Evolutionary conservation across 139 green algal genomes (phyloP).

Genomic region (Nannochloris sp.): DNA sequence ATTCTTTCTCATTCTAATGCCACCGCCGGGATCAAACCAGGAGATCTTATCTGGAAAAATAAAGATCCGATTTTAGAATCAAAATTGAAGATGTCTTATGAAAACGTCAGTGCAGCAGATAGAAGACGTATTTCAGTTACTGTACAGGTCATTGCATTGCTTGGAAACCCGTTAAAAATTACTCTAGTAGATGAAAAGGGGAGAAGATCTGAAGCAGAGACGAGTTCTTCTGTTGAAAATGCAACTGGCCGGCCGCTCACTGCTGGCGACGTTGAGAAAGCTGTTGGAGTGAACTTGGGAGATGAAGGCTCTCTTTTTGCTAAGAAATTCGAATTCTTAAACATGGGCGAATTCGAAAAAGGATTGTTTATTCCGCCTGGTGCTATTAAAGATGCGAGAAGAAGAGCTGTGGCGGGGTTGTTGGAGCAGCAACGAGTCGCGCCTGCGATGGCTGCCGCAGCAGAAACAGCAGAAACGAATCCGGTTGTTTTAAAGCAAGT

Average conservation of each 20-base stretch:
- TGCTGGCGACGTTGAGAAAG: conserved; percentile 30
- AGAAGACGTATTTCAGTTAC: conserved; percentile 27
- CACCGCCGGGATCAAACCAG: neutral
- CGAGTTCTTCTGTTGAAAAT: conserved; percentile 8
- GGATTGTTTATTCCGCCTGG: conserved; percentile 55
- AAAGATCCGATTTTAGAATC: conserved; percentile 45
- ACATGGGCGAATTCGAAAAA: conserved; percentile 27
- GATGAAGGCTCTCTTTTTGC: conserved; percentile 34
- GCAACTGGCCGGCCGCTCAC: conserved; percentile 25
- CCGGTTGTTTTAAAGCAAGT: neutral
- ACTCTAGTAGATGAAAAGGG: conserved; percentile 16
- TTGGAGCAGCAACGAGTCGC: conserved; percentile 2
- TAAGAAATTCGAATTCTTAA: conserved; percentile 22
- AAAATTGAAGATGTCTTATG: conserved; percentile 31
- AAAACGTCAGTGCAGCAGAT: conserved; percentile 21
- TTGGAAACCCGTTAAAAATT: conserved; percentile 24
- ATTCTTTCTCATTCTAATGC: too few species aligned
- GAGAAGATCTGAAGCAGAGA: conserved; percentile 5
- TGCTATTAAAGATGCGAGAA: conserved; percentile 55
- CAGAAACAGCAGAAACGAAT: neutral
- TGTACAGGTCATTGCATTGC: conserved; percentile 27
- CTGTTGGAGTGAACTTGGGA: conserved; percentile 50
- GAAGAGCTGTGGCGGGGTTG: conserved; percentile 50
- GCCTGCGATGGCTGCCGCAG: too few species aligned
- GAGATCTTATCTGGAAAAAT: conserved; percentile 63